Evolutionary conservation across 345 rosid species (phyloP), one percentile per base, ranked within the genome.

Genomic region (Brassica juncea): DNA sequence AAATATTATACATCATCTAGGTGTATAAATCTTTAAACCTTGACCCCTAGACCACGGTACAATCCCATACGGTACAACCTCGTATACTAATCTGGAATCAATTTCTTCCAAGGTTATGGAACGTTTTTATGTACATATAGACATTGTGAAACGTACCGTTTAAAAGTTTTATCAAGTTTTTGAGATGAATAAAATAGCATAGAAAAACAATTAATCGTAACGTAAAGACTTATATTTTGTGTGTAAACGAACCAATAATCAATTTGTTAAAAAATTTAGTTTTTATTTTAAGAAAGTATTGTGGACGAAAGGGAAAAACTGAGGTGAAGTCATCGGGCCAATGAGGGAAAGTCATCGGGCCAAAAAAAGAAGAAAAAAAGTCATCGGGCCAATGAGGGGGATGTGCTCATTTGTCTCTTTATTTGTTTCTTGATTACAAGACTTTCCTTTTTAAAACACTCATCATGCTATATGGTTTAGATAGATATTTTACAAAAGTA

Each of bases 381-480:
- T 42, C 78, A 52, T 74, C 12, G 54, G 52, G 64, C 78, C 71
- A 74, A 52, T 74, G n/a, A 65, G 31, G 44, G 16, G 70, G n/a
- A 42, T 42, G n/a, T 44, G 62, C 49, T 34, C 28, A 8, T 55
- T 55, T 21, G 60, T 55, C 4, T 55, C 60, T 55, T 55, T 54
- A 54, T 44, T 3, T 44, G 15, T 44, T 11, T 14, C 2, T 0
- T 55, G 21, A 55, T 10, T 55, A 57, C 27, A 19, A 7, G 11
- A 19, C 11, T 57, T 57, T 21, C 57, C 57, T 57, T 57, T 55
- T 55, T 19, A 19, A 8, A 2, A 55, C 28, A 15, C 59, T 55
- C 15, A 14, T 6, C 23, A 54, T 54, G 8, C 57, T 6, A 54
- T 54, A 15, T 54, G 59, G 8, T 54, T 0, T 52, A 11, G 0